phyloP scores from a whole-genome alignment of 1,284 basidiomycete genomes.

The Ceratobasidium sp. region DNA sequence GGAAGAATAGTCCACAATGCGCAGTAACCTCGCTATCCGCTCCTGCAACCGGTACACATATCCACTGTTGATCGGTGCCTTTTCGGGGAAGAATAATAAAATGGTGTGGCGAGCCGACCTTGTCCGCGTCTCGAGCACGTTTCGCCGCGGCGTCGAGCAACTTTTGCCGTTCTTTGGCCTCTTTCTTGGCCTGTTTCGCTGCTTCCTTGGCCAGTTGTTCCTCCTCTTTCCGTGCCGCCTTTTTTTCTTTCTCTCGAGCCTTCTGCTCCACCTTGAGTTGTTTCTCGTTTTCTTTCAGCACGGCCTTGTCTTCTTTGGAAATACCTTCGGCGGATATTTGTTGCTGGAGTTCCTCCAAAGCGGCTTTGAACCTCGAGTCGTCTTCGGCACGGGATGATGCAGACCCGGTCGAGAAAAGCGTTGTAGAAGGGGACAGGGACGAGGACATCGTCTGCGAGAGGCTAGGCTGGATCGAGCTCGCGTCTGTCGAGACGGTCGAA shows the following conservation, averaged over 20 bases:
- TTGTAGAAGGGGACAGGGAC: slow-evolving; percentile 1
- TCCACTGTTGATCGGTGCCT: slow-evolving; percentile 55
- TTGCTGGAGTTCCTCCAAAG: slow-evolving; percentile 8
- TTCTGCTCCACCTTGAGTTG: slow-evolving; percentile 49
- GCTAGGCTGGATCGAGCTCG: slow-evolving; percentile 14
- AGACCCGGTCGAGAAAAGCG: not conserved
- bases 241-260: slow-evolving; percentile 50
- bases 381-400: slow-evolving; percentile 12
- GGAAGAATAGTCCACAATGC: slow-evolving; percentile 67
- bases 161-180: slow-evolving; percentile 43
- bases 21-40: slow-evolving; percentile 66
- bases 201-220: slow-evolving; percentile 34
- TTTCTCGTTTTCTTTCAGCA: slow-evolving; percentile 42
- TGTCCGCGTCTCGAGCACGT: slow-evolving; percentile 34
- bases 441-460: slow-evolving; percentile 20
- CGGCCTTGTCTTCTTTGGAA: slow-evolving; percentile 30
- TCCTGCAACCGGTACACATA: slow-evolving; percentile 61
- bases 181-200: slow-evolving; percentile 50
- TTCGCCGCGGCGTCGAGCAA: slow-evolving; percentile 30
- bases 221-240: slow-evolving; percentile 27
- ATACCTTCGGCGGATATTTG: slow-evolving; percentile 17
- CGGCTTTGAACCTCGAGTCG: slow-evolving; percentile 12
- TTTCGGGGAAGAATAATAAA: slow-evolving; percentile 62
- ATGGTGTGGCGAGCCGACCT: slow-evolving; percentile 54
- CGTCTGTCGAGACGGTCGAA: slow-evolving; percentile 2